Evolutionary conservation across 2,329 filamentous ascomycete species (phyloP), one percentile per base, ranked within the genome.

Genomic region (Alternaria brassicae): DNA sequence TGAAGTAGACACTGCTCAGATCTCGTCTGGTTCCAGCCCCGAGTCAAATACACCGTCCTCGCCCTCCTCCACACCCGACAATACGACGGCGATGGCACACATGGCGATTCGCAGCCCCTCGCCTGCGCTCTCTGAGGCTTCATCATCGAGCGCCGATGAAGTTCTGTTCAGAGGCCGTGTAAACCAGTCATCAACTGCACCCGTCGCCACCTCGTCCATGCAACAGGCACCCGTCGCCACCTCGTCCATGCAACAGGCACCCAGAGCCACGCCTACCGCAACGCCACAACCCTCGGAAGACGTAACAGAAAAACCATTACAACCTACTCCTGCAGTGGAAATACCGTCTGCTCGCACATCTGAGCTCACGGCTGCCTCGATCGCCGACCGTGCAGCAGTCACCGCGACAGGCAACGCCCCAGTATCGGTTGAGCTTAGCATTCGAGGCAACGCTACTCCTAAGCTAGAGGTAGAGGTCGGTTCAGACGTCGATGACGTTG

Each of bases 131-230:
- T 77, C 73, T 4, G 58, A 66, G n/a, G 51, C 62, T 1, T 69
- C 65, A 3, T 70, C 63, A 13, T 70, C 66, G 9, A 69, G 61
- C 27, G 60, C 89, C 69, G 90, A 91, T 47, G 91, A 97, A 64
- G 81, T 92, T 5, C 62, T 78, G 17, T 79, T 79, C 62, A 65
- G 62, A 59, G 77, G 77, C 7, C 73, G 77, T 45, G 58, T 57
- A 30, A 23, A 25, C 13, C 60, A 61, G 15, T 59, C 55, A 17
- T 51, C 60, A 15, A 51, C 51, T 21, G 52, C 59, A 12, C 47
- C 62, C 19, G 37, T 25, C 25, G 42, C 48, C 19, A 42, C 45
- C 19, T 36, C 30, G 7, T 36, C 44, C 10, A 17, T 13, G 17
- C 17, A 32, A 47, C 44, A 47, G 44, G 17, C 44, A 47, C 28